A percentile compares a stretch with the other conserved stretches of the same genome.
Evolutionary conservation across 2,329 filamentous ascomycete species (phyloP).

Genomic region (Pseudogymnoascus sp.): DNA sequence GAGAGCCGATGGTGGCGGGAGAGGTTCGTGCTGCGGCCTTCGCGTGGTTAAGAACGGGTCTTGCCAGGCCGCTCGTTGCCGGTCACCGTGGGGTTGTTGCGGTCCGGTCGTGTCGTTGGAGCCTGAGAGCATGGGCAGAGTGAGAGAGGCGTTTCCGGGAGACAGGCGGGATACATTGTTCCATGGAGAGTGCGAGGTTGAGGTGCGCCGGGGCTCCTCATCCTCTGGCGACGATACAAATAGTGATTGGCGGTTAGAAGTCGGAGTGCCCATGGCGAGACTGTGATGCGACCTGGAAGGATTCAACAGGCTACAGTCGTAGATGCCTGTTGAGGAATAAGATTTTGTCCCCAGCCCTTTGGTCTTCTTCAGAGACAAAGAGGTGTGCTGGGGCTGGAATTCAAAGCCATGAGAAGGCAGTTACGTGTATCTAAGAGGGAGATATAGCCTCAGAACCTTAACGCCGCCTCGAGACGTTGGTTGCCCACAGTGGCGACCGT

Average conservation of each 20-base stretch:
- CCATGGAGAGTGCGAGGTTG: not conserved
- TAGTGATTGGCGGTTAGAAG: not conserved
- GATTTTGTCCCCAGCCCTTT: not conserved
- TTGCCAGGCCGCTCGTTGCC: not conserved
- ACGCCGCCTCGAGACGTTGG: not conserved
- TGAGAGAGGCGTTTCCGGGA: not conserved
- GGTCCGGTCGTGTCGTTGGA: not conserved
- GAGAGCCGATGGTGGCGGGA: not conserved
- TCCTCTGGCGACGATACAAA: not conserved
- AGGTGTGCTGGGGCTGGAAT: not conserved
- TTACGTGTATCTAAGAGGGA: not conserved
- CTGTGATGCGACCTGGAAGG: not conserved
- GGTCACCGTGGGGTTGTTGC: not conserved
- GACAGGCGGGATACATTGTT: not conserved
- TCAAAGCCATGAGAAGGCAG: not conserved
- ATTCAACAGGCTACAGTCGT: not conserved
- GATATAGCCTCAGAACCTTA: not conserved
- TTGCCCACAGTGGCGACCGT: not conserved
- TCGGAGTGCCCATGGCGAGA: slow-evolving; percentile 3
- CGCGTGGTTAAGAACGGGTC: not conserved
- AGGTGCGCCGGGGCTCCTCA: not conserved
- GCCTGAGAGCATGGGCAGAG: not conserved
- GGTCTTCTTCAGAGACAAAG: slow-evolving; percentile 5
- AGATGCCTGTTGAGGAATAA: not conserved
- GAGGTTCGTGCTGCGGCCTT: not conserved